Evolutionary conservation across 345 rosid genomes (phyloP), one percentile per base, ranked within the genome.

Genomic region (Bruguiera parviflora): DNA sequence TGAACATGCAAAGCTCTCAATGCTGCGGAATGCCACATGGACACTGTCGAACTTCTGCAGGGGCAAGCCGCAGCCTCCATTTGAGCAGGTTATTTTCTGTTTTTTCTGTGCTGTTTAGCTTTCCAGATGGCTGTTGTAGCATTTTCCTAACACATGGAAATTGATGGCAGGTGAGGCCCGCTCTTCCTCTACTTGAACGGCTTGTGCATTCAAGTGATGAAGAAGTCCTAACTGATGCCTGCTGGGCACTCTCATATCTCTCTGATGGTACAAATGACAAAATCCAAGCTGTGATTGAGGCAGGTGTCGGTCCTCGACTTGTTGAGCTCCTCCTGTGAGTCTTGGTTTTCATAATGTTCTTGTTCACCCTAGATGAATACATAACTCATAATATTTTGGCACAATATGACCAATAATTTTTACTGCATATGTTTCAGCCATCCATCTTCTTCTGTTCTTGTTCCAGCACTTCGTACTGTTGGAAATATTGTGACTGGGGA

Each of bases 201-300:
- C 79, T 76, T 61, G 69, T 76, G 8, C 75, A 60, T 68, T 71
- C 75, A 31, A 65, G 71, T 65, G 79, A 76, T 61, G 75, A 76
- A 43, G 79, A 76, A 71, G 75, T 76, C 49, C 32, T 76, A 18
- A 66, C 75, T 16, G 75, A 76, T 70, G 75, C 79, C 16, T 76
- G 79, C 13, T 76, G 71, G 79, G 79, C 75, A 15, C 75, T 71
- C 37, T 76, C 79, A 2, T 76, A 76, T 76, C 79, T 76, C 33
- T 71, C 71, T 19, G 79, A 71, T 76, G 79, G 75, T 31, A 76
- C 75, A 66, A 62, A 76, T 61, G 79, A 76, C 53, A 71, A 71
- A 66, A 76, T 76, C 22, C 75, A 76, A 66, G 79, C 79, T 76
- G 79, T 71, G 20, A 66, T 76, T 31, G 79, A 70, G 58, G 67